A percentile compares a stretch with the other conserved stretches of the same genome.
Evolutionary conservation across 768 basidiomycete species (phyloP).

Genomic region (Boletus subparvulus): DNA sequence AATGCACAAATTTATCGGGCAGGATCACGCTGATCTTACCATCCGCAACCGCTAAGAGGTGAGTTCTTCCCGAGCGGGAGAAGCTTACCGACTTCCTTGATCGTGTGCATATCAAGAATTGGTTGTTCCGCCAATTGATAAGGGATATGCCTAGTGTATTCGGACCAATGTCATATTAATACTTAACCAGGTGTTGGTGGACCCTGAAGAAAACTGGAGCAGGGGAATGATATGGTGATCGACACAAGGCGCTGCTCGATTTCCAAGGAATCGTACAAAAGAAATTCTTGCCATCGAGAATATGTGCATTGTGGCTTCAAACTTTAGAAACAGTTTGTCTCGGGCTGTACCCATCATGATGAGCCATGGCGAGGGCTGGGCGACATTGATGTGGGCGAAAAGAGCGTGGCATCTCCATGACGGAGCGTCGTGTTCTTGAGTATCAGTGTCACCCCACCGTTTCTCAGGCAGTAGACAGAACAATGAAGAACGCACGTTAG

Average conservation of each 20-base stretch:
- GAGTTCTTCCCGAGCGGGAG: neutral
- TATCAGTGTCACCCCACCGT: conserved; percentile 4
- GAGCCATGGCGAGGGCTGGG: neutral
- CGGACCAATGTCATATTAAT: neutral
- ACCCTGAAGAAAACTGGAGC: conserved; percentile 1
- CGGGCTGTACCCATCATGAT: neutral
- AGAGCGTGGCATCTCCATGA: conserved; percentile 8
- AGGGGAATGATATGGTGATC: neutral
- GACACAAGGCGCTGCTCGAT: neutral
- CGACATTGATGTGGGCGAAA: neutral
- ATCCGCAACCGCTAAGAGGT: neutral
- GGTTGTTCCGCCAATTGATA: neutral
- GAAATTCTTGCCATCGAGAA: too few species aligned
- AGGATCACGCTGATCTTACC: neutral
- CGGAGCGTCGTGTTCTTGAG: conserved; percentile 7
- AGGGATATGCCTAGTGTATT: neutral
- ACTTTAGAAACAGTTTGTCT: neutral
- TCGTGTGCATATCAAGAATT: conserved; percentile 1
- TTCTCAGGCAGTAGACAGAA: conserved; percentile 10
- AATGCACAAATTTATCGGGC: conserved; percentile 1
- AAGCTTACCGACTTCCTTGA: neutral
- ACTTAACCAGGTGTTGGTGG: neutral
- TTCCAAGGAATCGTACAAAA: neutral
- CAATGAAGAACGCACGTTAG: conserved; percentile 25
- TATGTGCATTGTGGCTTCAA: neutral